These are phyloP conservation scores for Lecanosticta acicola DNA, from an alignment of 2,329 filamentous ascomycete species.

Conservation along the genomic window DNA sequence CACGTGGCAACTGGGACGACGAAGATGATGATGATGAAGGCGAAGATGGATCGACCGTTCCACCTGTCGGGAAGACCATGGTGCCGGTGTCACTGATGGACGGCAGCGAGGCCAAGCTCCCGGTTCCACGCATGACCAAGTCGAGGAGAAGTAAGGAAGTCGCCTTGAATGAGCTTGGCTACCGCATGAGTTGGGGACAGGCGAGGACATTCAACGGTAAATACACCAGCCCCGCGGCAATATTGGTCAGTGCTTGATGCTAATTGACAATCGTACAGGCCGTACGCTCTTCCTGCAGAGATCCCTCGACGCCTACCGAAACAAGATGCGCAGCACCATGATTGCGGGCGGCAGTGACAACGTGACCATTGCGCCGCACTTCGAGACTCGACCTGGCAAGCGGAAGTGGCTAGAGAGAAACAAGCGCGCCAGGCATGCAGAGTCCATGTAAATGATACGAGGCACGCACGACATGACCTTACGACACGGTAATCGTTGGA, in stretches of 20 bases:
- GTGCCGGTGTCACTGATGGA: conserved; percentile 52
- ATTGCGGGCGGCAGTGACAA: conserved; percentile 72
- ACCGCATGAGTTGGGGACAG: conserved; percentile 95
- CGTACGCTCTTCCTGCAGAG: conserved; percentile 21
- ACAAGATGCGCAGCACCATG: conserved; percentile 81
- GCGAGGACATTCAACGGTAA: conserved; percentile 80
- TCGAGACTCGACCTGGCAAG: conserved; percentile 84
- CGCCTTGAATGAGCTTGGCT: conserved; percentile 86
- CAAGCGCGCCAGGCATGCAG: conserved; percentile 31
- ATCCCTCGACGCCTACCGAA: conserved; percentile 86
- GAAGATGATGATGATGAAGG: conserved; percentile 57
- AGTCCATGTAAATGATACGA: conserved; percentile 10
- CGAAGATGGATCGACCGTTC: conserved; percentile 31
- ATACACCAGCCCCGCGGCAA: too few relatives aligned
- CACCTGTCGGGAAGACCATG: conserved; percentile 41
- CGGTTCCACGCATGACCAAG: conserved; percentile 68
- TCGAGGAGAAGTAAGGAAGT: conserved; percentile 72
- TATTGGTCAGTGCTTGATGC: neutral
- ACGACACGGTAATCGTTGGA: neutral
- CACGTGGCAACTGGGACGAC: conserved; percentile 68
- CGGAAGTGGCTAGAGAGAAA: conserved; percentile 50
- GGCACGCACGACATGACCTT: neutral
- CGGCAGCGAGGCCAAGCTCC: conserved; percentile 65
- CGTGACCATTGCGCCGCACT: conserved; percentile 69
- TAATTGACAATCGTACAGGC: conserved; percentile 16